Evolutionary conservation across 1,284 basidiomycete genomes (phyloP).

Genomic region (Trichosporon ovoides): DNA sequence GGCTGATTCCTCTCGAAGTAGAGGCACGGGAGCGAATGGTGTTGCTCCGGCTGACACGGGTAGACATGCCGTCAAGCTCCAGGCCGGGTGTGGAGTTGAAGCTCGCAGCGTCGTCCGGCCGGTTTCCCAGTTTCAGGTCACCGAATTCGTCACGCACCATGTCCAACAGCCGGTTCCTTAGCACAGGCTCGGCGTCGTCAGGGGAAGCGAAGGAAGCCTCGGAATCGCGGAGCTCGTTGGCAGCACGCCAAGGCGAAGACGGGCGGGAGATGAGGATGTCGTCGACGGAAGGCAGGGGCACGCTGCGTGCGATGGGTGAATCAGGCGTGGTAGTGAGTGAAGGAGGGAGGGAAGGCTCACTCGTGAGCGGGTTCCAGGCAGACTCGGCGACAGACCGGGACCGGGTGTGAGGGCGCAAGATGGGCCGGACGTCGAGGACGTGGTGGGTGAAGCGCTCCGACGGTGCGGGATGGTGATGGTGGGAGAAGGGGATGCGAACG

Average conservation of each 20-base stretch:
- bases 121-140: background rate
- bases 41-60: background rate
- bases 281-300: background rate
- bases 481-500: too few relatives aligned
- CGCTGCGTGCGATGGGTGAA: background rate
- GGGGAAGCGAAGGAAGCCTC: background rate
- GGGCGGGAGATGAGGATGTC: background rate
- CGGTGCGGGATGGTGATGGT: background rate
- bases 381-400: background rate
- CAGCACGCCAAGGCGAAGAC: background rate
- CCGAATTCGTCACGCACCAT: constrained; percentile 1
- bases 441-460: background rate
- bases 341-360: background rate
- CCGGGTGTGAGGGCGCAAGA: background rate
- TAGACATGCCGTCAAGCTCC: background rate
- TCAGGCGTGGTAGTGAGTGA: background rate
- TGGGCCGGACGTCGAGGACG: background rate
- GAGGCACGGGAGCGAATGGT: background rate
- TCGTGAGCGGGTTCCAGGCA: background rate
- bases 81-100: background rate
- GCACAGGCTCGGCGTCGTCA: background rate
- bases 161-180: background rate
- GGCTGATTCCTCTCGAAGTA: background rate
- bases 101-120: too few relatives aligned
- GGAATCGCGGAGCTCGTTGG: too few relatives aligned